phyloP scores from a whole-genome alignment of 345 rosid species.

The Microcos paniculata region DNA sequence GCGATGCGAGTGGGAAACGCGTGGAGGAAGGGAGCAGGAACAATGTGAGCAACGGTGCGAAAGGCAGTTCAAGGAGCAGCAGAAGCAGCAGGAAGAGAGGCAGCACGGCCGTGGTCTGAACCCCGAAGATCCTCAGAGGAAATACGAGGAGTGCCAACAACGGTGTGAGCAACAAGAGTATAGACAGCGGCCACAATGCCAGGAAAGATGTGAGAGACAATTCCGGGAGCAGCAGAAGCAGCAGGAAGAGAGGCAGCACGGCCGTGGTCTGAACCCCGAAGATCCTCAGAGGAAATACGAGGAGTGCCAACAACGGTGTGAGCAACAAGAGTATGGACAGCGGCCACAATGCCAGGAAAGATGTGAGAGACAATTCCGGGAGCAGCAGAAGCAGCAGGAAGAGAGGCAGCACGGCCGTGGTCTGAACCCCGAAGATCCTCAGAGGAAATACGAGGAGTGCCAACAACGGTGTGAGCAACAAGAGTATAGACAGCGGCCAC shows the following conservation, averaged over 20 bases:
- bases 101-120: background rate
- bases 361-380: background rate
- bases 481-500: background rate
- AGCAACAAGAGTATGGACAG: background rate
- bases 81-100: background rate
- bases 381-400: background rate
- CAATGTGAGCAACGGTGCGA: background rate
- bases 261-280: background rate
- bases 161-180: background rate
- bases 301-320: background rate
- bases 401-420: background rate
- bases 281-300: background rate
- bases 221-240: background rate
- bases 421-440: background rate
- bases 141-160: background rate
- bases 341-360: background rate
- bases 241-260: background rate
- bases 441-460: background rate
- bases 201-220: background rate
- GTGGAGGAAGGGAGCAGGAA: background rate
- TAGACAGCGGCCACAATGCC: background rate
- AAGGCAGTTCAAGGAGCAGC: background rate
- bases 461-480: background rate
- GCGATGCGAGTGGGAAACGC: background rate
- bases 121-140: background rate